These are phyloP conservation scores for Ogataea methanolica DNA, from an alignment of 805 yeast genomes.

Conservation along the genomic window DNA sequence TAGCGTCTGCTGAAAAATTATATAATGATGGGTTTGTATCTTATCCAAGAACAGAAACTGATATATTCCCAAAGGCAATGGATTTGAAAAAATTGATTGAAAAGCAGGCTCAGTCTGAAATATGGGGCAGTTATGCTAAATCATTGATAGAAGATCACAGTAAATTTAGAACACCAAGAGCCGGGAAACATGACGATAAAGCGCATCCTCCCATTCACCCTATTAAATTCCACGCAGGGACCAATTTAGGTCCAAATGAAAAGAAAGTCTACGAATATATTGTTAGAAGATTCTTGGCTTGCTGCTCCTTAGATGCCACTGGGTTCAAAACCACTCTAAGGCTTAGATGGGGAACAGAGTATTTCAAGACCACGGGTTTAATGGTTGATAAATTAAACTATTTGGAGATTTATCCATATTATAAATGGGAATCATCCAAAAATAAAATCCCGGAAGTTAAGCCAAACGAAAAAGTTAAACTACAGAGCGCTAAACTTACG, in stretches of 20 bases:
- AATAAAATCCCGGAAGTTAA: slow-evolving; percentile 57
- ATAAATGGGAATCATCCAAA: slow-evolving; percentile 67
- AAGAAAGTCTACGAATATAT: slow-evolving; percentile 81
- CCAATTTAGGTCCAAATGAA: slow-evolving; percentile 40
- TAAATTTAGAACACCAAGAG: slow-evolving; percentile 62
- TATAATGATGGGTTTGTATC: slow-evolving; percentile 85
- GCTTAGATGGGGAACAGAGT: slow-evolving; percentile 75
- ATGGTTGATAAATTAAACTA: slow-evolving; percentile 71
- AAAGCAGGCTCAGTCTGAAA: slow-evolving; percentile 49
- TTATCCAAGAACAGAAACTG: slow-evolving; percentile 98
- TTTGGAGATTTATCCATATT: slow-evolving; percentile 74
- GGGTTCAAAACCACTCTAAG: slow-evolving; percentile 64
- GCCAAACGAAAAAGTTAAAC: slow-evolving; percentile 50
- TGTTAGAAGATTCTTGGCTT: slow-evolving; percentile 80
- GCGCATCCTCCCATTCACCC: slow-evolving; percentile 99
- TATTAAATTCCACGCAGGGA: slow-evolving; percentile 33
- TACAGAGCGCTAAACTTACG: slow-evolving; percentile 54
- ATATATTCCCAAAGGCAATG: slow-evolving; percentile 72
- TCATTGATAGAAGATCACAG: slow-evolving; percentile 35
- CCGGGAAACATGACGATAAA: slow-evolving; percentile 82
- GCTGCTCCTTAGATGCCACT: slow-evolving; percentile 86
- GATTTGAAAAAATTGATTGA: slow-evolving; percentile 57
- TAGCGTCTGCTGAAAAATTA: slow-evolving; percentile 76
- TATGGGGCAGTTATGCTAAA: slow-evolving; percentile 74
- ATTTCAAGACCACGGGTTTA: slow-evolving; percentile 68